phyloP scores from a whole-genome alignment of 805 yeast species.

The Candida sithepensis region DNA sequence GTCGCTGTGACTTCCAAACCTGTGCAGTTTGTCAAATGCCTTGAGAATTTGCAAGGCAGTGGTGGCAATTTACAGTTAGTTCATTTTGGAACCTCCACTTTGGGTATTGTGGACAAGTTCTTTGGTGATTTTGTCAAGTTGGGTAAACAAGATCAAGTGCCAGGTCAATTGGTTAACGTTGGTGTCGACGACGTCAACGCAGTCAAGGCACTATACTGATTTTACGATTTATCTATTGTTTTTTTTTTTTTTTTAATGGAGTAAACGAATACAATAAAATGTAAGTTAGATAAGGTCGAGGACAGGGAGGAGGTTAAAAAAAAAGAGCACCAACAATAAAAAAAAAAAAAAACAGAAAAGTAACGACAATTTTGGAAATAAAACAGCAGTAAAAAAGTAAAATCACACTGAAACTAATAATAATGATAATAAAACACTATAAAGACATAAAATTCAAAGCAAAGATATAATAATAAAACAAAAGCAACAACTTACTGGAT shows the following conservation, averaged over 20 bases:
- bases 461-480: neutral
- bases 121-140: constrained; percentile 16
- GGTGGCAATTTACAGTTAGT: constrained; percentile 19
- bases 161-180: constrained; percentile 6
- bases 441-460: no score
- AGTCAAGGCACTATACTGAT: neutral
- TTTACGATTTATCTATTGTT: no score
- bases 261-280: no score
- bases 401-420: no score
- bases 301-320: no score
- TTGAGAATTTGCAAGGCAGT: constrained; percentile 19
- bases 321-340: no score
- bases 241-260: no score
- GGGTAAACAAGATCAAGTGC: constrained; percentile 3
- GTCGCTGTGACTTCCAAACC: constrained; percentile 30
- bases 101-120: constrained; percentile 25
- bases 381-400: neutral
- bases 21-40: constrained; percentile 31
- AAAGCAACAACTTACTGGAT: constrained; percentile 33
- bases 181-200: constrained; percentile 5
- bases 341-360: neutral
- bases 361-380: neutral
- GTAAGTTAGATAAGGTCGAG: no score
- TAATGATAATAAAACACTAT: no score
- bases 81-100: constrained; percentile 29